phyloP scores from a whole-genome alignment of 2,329 filamentous ascomycete species.

The Colletotrichum sidae region DNA sequence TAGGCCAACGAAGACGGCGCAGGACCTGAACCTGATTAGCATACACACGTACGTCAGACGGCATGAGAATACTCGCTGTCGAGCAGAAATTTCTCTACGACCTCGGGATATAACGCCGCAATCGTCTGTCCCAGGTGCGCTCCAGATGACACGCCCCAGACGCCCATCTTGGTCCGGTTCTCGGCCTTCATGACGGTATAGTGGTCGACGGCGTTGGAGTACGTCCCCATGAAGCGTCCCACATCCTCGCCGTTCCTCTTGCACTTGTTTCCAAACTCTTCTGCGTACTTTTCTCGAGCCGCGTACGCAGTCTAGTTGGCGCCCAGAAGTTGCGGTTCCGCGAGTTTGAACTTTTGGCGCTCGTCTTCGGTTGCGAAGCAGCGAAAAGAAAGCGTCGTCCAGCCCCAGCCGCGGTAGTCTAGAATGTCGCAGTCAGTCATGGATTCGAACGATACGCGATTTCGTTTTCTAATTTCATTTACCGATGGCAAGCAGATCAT shows the following conservation, averaged over 20 bases:
- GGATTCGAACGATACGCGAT: too few relatives aligned
- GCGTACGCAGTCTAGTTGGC: constrained; percentile 8
- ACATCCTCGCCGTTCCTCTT: constrained; percentile 19
- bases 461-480: too few relatives aligned
- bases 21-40: background rate
- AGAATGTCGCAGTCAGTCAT: background rate
- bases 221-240: constrained; percentile 24
- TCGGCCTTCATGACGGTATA: constrained; percentile 24
- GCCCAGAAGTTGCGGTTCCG: constrained; percentile 8
- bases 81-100: constrained; percentile 22
- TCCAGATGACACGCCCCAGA: constrained; percentile 20
- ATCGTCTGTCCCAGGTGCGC: constrained; percentile 15
- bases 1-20: constrained; percentile 17
- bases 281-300: constrained; percentile 11
- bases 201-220: constrained; percentile 25
- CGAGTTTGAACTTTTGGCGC: constrained; percentile 14
- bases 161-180: constrained; percentile 23
- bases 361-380: constrained; percentile 25
- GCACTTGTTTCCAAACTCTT: constrained; percentile 15
- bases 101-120: constrained; percentile 16
- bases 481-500: constrained; percentile 28
- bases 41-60: too few relatives aligned
- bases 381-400: constrained; percentile 17
- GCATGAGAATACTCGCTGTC: constrained; percentile 8
- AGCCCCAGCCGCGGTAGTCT: constrained; percentile 19